These are phyloP conservation scores for Graphiopsis chlorocephala DNA, from an alignment of 2,329 filamentous ascomycete species.

Conservation along the genomic window DNA sequence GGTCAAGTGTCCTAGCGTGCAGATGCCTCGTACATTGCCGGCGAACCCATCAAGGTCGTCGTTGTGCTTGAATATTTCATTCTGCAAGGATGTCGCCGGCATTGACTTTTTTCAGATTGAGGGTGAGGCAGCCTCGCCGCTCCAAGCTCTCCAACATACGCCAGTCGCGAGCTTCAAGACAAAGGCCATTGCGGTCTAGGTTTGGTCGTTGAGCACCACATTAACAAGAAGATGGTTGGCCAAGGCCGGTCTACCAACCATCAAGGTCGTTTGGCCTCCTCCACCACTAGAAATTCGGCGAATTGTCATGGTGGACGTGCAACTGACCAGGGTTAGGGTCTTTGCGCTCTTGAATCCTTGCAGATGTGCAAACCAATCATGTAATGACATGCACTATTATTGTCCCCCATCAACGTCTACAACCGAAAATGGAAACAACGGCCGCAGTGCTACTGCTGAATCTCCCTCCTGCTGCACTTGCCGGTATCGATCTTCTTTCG, in stretches of 20 bases:
- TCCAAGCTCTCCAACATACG: not conserved
- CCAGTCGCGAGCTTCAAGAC: not conserved
- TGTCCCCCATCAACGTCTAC: not conserved
- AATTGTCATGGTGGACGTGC: not conserved
- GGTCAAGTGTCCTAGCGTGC: not conserved
- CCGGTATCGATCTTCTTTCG: conserved; percentile 57
- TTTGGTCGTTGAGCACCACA: not conserved
- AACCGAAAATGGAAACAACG: conserved; percentile 16
- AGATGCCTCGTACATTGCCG: not conserved
- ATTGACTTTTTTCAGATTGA: not conserved
- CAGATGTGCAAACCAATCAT: not conserved
- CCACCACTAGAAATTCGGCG: conserved; percentile 10
- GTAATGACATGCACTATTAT: not conserved
- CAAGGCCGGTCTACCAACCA: not conserved
- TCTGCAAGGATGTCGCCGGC: not conserved
- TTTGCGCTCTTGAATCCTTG: not conserved
- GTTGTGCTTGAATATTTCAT: not conserved
- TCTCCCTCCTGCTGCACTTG: conserved; percentile 45
- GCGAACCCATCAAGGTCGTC: not conserved
- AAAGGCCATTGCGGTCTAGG: not conserved
- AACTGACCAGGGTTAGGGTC: not conserved
- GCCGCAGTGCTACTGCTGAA: conserved; percentile 42
- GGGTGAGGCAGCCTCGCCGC: not conserved
- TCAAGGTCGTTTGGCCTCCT: not conserved
- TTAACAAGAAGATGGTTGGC: not conserved